Percentiles rank a stretch among this genome's conserved stretches.
Evolutionary conservation across 176 grass and related monocot genomes (phyloP).

Genomic region (Canna indica): DNA sequence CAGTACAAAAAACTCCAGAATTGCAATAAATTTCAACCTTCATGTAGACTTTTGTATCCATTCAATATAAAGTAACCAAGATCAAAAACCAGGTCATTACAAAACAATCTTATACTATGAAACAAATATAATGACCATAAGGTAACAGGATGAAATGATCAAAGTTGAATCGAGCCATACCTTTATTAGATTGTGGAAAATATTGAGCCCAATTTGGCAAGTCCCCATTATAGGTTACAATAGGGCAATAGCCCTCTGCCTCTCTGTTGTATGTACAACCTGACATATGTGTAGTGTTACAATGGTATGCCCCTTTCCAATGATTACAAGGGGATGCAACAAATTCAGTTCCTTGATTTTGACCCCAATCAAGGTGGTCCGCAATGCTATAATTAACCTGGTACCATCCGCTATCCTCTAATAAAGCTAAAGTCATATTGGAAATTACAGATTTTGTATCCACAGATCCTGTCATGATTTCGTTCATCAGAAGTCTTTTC

Average conservation of each 20-base stretch:
- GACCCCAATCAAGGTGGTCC: conserved; percentile 89
- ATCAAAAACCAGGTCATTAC: neutral
- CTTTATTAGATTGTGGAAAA: conserved; percentile 95
- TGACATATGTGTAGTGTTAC: conserved; percentile 86
- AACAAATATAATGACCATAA: neutral
- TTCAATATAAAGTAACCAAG: neutral
- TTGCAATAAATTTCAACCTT: neutral
- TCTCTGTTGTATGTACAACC: conserved; percentile 99
- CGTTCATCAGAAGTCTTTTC: conserved; percentile 98
- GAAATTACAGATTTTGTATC: conserved; percentile 95
- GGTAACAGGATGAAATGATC: neutral
- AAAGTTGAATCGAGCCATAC: conserved; percentile 17
- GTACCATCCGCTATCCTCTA: conserved; percentile 99
- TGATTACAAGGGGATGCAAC: conserved; percentile 68
- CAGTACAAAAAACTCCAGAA: neutral
- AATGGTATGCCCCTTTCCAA: conserved; percentile 87
- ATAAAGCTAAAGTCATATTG: conserved; percentile 95
- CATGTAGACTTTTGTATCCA: neutral
- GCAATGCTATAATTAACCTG: conserved; percentile 99
- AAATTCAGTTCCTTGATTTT: conserved; percentile 94
- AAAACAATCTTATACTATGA: neutral
- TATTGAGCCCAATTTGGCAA: conserved; percentile 96
- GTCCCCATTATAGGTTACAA: conserved; percentile 92
- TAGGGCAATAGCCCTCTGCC: conserved; percentile 98
- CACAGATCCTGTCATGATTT: conserved; percentile 98